A percentile compares a stretch with the other conserved stretches of the same genome.
These are phyloP conservation scores for Ophidiomyces ophidiicola DNA, from an alignment of 2,329 filamentous ascomycete genomes.

Conservation along the genomic window DNA sequence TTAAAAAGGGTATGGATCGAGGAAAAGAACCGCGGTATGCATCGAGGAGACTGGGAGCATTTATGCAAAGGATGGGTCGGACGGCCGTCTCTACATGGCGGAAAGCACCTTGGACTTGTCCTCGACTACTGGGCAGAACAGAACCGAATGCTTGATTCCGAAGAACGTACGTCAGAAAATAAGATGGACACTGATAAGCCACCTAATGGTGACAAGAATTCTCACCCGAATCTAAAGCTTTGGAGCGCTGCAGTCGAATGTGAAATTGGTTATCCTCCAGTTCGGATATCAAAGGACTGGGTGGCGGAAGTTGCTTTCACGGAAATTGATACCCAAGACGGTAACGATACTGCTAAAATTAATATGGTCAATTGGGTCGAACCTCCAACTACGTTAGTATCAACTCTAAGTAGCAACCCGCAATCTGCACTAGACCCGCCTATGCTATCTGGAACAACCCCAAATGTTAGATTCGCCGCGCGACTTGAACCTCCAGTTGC, in stretches of 20 bases:
- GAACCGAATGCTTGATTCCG: constrained; percentile 25
- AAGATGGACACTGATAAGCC: constrained; percentile 25
- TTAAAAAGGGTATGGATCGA: constrained; percentile 34
- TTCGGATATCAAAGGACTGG: constrained; percentile 36
- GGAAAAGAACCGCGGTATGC: constrained; percentile 26
- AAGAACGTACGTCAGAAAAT: constrained; percentile 20
- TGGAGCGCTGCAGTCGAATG: constrained; percentile 34
- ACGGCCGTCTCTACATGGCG: constrained; percentile 32
- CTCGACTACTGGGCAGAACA: constrained; percentile 34
- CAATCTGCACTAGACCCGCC: constrained; percentile 28
- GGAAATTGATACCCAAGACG: constrained; percentile 19
- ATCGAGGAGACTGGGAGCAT: constrained; percentile 26
- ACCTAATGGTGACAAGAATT: constrained; percentile 15
- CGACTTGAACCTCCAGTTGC: constrained; percentile 33
- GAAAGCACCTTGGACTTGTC: constrained; percentile 29
- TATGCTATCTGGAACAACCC: constrained; percentile 27
- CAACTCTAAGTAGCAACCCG: constrained; percentile 23
- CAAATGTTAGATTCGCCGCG: constrained; percentile 35
- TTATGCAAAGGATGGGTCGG: constrained; percentile 33
- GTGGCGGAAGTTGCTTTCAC: constrained; percentile 28
- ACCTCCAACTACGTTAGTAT: constrained; percentile 26
- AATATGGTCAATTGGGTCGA: constrained; percentile 31
- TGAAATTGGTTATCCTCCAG: constrained; percentile 34
- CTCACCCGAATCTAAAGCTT: constrained; percentile 17
- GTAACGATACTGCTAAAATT: constrained; percentile 18